A percentile compares a stretch with the other conserved stretches of the same genome.
phyloP scores from a whole-genome alignment of 2,329 filamentous ascomycete species.

The Cercospora citrullina region DNA sequence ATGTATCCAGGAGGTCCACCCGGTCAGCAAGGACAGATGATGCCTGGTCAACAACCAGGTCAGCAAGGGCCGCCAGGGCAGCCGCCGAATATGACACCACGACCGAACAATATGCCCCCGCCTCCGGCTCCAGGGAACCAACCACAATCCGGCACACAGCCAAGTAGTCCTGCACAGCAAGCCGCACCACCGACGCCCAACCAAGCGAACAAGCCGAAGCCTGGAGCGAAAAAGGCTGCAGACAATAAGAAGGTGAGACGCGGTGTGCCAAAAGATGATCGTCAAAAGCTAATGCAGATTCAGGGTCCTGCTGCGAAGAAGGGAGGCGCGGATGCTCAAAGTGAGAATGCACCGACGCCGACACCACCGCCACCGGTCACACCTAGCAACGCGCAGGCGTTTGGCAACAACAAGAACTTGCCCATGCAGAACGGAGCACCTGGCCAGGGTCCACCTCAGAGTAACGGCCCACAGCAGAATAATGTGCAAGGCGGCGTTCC shows the following conservation, averaged over 20 bases:
- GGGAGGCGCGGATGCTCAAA: constrained; percentile 44
- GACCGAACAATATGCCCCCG: constrained; percentile 62
- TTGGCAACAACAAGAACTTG: constrained; percentile 40
- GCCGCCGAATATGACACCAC: constrained; percentile 65
- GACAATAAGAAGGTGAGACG: constrained; percentile 52
- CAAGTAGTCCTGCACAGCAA: constrained; percentile 50
- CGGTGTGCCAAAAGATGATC: not conserved
- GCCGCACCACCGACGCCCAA: constrained; percentile 73
- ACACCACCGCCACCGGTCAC: constrained; percentile 53
- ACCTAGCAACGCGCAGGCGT: constrained; percentile 44
- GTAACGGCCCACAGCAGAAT: constrained; percentile 28
- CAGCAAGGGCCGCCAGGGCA: constrained; percentile 52
- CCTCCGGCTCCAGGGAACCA: constrained; percentile 50
- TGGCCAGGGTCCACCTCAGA: constrained; percentile 37
- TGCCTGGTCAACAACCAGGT: constrained; percentile 45
- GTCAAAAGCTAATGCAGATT: not conserved
- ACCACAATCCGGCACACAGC: constrained; percentile 45
- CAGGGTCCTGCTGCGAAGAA: constrained; percentile 38
- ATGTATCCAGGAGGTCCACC: constrained; percentile 40
- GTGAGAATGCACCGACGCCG: constrained; percentile 43
- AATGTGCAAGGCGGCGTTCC: constrained; percentile 24
- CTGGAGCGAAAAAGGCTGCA: constrained; percentile 67
- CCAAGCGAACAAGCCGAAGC: constrained; percentile 69
- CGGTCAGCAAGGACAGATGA: constrained; percentile 40
- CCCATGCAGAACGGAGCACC: constrained; percentile 38